Evolutionary conservation across 805 yeast species (phyloP), one percentile per base, ranked within the genome.

Genomic region (Candida manassasensis): DNA sequence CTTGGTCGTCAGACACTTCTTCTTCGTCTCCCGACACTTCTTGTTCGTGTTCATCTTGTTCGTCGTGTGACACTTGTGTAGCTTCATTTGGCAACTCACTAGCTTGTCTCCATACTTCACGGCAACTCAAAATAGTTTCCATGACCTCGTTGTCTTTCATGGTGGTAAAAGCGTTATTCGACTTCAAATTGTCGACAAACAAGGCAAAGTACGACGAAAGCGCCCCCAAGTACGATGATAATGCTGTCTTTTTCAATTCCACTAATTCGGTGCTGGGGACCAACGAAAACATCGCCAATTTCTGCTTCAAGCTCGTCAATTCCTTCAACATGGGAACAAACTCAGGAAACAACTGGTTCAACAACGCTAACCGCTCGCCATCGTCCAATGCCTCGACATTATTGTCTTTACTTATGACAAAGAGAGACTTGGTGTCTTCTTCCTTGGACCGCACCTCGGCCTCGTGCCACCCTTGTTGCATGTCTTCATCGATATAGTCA

Each of bases 41-140:
- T 12, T 43, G 50, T 2, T 49, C 55, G 17, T 28, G 29, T 7
- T 32, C 32, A 22, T 35, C 40, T 15, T 13, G n/a, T 45, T 56
- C n/a, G 39, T 48, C 18, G 38, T 48, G 48, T n/a, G n/a, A n/a
- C 22, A 16, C 26, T 29, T 29, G 35, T 4, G 6, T 32, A 6
- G 18, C 27, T 15, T 33, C 19, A 15, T 46, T 68, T 10, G 72
- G 73, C 22, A 81, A 53, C 41, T 67, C 75, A 31, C 62, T 69
- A 4, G 94, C 95, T 49, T 84, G 89, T 53, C 93, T 75, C 96
- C 96, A 89, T 12, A 85, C 71, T 52, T 90, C 96, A 45, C 94
- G 73, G 3, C 93, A 71, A 35, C 83, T 79, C 36, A 90, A 63
- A 21, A 90, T 80, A 19, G 83, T 75, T 50, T 85, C 88, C 96